Evolutionary conservation across 164 flowering plant species (phyloP).

Genomic region (Kalanchoe fedtschenkoi): DNA sequence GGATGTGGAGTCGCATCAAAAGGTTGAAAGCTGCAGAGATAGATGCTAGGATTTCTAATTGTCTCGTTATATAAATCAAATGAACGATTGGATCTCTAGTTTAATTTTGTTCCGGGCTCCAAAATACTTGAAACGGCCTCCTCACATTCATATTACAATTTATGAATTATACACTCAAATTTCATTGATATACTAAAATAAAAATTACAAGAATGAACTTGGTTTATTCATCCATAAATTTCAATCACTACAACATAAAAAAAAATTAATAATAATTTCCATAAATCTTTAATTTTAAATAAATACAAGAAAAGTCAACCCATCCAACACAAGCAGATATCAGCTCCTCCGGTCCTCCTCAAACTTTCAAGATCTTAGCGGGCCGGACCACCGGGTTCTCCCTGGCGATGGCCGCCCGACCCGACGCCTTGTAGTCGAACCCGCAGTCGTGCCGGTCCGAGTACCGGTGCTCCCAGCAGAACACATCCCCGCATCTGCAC

Average conservation of each 20-base stretch:
- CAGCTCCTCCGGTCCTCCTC: not conserved
- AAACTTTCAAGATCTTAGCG: slow-evolving; percentile 23
- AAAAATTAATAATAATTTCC: not conserved
- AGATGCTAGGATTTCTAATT: no score
- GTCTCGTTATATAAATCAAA: no score
- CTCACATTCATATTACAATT: no score
- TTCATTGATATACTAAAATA: no score
- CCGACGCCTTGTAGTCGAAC: slow-evolving; percentile 21
- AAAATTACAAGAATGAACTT: no score
- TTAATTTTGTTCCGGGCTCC: no score
- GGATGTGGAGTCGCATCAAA: no score
- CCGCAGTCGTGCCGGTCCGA: slow-evolving; percentile 25
- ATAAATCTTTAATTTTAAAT: no score
- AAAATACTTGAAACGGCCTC: no score
- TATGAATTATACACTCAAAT: no score
- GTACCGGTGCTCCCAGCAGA: slow-evolving; percentile 28
- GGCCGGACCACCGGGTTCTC: slow-evolving; percentile 34
- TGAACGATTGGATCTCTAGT: no score
- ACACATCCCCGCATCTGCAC: slow-evolving; percentile 24
- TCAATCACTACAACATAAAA: not conserved
- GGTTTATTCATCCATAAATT: not conserved
- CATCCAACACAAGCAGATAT: not conserved
- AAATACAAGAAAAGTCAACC: not conserved
- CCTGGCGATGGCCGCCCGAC: slow-evolving; percentile 23
- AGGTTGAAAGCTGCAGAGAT: no score